Evolutionary conservation across 768 basidiomycete genomes (phyloP).

Genomic region (Tulasnella sp.): DNA sequence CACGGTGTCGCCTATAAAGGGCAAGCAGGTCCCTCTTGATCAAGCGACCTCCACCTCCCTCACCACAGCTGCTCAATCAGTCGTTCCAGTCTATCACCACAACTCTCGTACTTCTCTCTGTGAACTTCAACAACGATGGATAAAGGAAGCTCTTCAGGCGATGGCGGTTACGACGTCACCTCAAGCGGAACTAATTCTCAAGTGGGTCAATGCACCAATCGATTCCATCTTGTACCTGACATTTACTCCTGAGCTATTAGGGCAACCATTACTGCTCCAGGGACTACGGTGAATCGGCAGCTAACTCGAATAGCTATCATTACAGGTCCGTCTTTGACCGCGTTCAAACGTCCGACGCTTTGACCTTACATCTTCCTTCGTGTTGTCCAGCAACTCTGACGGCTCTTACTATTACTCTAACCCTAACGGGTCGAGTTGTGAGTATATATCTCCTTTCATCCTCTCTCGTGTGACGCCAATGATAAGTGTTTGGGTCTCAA

Average conservation of each 20-base stretch:
- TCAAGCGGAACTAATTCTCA: slow-evolving; percentile 15
- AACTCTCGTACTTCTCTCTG: not conserved
- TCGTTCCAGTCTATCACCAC: not conserved
- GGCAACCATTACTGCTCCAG: slow-evolving; percentile 21
- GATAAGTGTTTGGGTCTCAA: not conserved
- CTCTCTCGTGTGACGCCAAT: too few relatives aligned
- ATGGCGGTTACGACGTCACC: slow-evolving; percentile 3
- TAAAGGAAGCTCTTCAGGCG: not conserved
- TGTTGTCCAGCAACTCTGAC: slow-evolving; percentile 31
- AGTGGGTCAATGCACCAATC: not conserved
- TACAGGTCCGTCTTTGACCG: slow-evolving; percentile 9
- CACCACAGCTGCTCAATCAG: too few relatives aligned
- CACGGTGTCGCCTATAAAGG: too few relatives aligned
- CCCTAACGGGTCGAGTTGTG: slow-evolving; percentile 20
- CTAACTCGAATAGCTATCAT: slow-evolving; percentile 22
- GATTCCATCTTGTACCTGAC: not conserved
- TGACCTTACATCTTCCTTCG: not conserved
- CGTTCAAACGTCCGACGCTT: too few relatives aligned
- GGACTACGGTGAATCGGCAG: slow-evolving; percentile 20
- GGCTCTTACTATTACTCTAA: slow-evolving; percentile 32
- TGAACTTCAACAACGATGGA: not conserved
- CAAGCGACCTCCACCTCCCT: too few relatives aligned
- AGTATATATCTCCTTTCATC: not conserved
- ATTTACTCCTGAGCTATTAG: not conserved
- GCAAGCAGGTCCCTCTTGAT: too few relatives aligned